phyloP scores from a whole-genome alignment of 306 rosid genomes.

The Gynostemma pentaphyllum region DNA sequence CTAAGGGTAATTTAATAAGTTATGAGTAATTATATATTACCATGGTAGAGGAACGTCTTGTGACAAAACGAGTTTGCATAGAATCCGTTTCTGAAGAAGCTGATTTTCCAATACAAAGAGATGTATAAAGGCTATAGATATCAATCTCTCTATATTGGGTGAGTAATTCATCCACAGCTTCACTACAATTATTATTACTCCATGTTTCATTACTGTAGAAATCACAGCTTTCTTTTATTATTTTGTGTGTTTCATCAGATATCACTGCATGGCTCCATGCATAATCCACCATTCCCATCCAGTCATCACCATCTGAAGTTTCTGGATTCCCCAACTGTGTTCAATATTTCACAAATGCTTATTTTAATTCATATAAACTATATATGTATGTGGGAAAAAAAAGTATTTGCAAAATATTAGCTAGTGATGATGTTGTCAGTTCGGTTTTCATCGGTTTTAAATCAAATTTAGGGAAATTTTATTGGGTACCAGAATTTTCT shows the following conservation, averaged over 20 bases:
- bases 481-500: too few relatives aligned
- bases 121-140: conserved; percentile 74
- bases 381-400: too few relatives aligned
- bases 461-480: too few relatives aligned
- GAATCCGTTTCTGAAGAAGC: conserved; percentile 23
- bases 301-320: conserved; percentile 73
- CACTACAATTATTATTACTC: conserved; percentile 37
- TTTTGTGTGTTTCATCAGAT: conserved; percentile 71
- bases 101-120: conserved; percentile 47
- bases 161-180: conserved; percentile 46
- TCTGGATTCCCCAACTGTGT: conserved; percentile 85
- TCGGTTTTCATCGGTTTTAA: too few relatives aligned
- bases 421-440: too few relatives aligned
- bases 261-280: conserved; percentile 97
- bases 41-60: conserved; percentile 41
- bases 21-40: too few relatives aligned
- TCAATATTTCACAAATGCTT: too few relatives aligned
- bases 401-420: too few relatives aligned
- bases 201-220: conserved; percentile 57
- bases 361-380: too few relatives aligned
- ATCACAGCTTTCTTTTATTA: conserved; percentile 45
- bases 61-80: conserved; percentile 18
- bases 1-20: too few relatives aligned
- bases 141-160: conserved; percentile 60
- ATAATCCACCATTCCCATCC: conserved; percentile 79